A percentile compares a stretch with the other conserved stretches of the same genome.
Evolutionary conservation across 2,329 filamentous ascomycete species (phyloP).

Genomic region (Cladorrhinum sp.): DNA sequence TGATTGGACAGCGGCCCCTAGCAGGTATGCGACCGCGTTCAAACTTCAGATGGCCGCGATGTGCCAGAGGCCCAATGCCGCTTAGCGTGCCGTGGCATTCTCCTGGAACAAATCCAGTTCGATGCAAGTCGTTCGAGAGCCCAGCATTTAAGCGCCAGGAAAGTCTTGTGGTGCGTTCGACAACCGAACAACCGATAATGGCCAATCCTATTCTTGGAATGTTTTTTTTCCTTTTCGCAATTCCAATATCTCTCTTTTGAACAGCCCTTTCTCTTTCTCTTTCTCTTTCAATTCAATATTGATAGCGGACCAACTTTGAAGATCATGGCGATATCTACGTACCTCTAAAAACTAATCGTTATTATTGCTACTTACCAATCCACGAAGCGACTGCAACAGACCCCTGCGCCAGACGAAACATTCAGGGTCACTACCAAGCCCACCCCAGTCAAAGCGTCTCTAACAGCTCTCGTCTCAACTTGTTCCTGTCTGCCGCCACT

Average conservation of each 20-base stretch:
- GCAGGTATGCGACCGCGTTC: conserved; percentile 2
- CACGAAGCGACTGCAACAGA: background rate
- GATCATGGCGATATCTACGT: background rate
- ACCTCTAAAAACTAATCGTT: background rate
- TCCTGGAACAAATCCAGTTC: conserved; percentile 14
- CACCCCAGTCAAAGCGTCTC: conserved; percentile 42
- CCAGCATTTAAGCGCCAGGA: conserved; percentile 22
- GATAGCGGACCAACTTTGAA: background rate
- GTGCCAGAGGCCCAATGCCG: conserved; percentile 14
- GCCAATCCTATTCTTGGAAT: conserved; percentile 16
- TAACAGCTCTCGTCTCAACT: conserved; percentile 46
- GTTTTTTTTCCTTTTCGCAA: background rate
- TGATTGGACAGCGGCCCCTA: conserved; percentile 15
- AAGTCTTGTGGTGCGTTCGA: conserved; percentile 16
- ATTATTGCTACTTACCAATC: background rate
- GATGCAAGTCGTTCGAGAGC: conserved; percentile 11
- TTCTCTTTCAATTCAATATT: conserved; percentile 9
- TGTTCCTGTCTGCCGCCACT: conserved; percentile 28
- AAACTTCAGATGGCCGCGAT: conserved; percentile 3
- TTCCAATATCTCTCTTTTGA: background rate
- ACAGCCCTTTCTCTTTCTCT: conserved; percentile 7
- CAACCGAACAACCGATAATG: background rate
- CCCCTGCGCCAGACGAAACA: conserved; percentile 40
- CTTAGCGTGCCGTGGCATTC: conserved; percentile 17
- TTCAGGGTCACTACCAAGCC: conserved; percentile 32